phyloP scores from a whole-genome alignment of 768 basidiomycete species.

The Leucocoprinus leucothites region DNA sequence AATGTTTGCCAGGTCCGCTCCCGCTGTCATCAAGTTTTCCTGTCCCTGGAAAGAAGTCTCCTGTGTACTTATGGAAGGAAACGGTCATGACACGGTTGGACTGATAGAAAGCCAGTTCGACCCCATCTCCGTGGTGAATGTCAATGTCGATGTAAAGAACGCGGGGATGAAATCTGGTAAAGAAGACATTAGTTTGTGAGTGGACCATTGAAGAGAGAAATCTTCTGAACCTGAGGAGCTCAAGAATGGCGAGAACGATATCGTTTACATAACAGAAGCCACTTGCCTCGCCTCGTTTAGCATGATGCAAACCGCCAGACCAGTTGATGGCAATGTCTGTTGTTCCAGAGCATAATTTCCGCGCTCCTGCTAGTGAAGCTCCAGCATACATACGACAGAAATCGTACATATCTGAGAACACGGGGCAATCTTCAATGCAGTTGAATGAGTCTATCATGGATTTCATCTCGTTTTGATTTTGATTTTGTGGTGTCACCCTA shows the following conservation, averaged over 20 bases:
- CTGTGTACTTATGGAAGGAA: slow-evolving; percentile 98
- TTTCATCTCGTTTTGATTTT: slow-evolving; percentile 66
- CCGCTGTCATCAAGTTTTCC: slow-evolving; percentile 95
- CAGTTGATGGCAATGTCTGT: slow-evolving; percentile 99
- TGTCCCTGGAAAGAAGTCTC: slow-evolving; percentile 97
- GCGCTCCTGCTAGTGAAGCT: slow-evolving; percentile 84
- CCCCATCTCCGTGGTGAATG: slow-evolving; percentile 98
- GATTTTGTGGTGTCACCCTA: slow-evolving; percentile 79
- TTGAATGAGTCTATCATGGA: slow-evolving; percentile 84
- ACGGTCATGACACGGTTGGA: slow-evolving; percentile 98
- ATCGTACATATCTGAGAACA: slow-evolving; percentile 92
- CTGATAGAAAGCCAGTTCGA: slow-evolving; percentile 97
- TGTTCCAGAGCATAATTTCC: slow-evolving; percentile 78
- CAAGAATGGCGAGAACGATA: slow-evolving; percentile 91
- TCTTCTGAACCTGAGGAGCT: slow-evolving; percentile 70
- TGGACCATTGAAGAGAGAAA: background rate
- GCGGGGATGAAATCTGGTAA: slow-evolving; percentile 77
- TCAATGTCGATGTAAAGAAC: slow-evolving; percentile 99
- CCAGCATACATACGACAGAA: slow-evolving; percentile 96
- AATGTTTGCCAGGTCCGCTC: slow-evolving; percentile 85
- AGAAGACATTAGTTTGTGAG: background rate
- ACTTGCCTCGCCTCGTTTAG: slow-evolving; percentile 96
- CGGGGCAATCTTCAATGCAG: slow-evolving; percentile 95
- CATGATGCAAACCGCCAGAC: slow-evolving; percentile 98
- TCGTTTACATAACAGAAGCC: slow-evolving; percentile 99